Base-by-base conservation (phyloP, 73 alveolate species). In the Urostyla sp. region DNA sequence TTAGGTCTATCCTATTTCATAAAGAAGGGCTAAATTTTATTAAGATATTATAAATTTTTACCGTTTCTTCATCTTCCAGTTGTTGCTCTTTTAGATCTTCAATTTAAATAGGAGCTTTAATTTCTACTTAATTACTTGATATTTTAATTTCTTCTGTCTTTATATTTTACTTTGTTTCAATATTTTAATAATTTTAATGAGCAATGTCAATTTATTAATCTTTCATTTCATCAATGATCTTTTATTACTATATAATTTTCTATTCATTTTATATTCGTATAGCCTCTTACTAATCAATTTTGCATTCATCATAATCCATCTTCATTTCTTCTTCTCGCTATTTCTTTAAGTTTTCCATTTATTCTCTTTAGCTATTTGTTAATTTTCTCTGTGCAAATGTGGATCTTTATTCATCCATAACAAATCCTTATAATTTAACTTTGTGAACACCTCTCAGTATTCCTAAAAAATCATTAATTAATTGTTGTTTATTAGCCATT, bases 1-100 rank as follows among this genome's bases (percentile, higher is more conserved):
- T 58, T 56, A 16, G 87, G 87, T 53, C 93, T 46, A 44, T 85
- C 93, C 44, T 85, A 67, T 45, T 46, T 83, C 77, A 83, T 48
- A 31, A 72, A 83, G 83, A 83, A 83, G 5, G 92, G 92, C 75
- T 80, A 75, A 34, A 63, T 38, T 11, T n/a, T 32, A 45, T 34
- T 16, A 13, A 51, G 6, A 10, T 49, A 44, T 44, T 73, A 57
- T 51, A 52, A 34, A 35, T 74, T 73, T 36, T 50, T 73, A 5
- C 85, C 85, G 28, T 69, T 49, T 69, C 83, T 24, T 55, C 83
- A 36, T 69, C 83, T 2, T 45, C 49, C 4, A n/a, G 26, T 34
- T 13, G 46, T 38, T 37, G 2, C n/a, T 38, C 3, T 23, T 63
- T 1, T 5, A 40, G 24, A 5, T 34, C 4, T 31, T 63, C 30